Base-by-base conservation (phyloP, 179 eudicot genomes). In the Corrigiola litoralis region DNA sequence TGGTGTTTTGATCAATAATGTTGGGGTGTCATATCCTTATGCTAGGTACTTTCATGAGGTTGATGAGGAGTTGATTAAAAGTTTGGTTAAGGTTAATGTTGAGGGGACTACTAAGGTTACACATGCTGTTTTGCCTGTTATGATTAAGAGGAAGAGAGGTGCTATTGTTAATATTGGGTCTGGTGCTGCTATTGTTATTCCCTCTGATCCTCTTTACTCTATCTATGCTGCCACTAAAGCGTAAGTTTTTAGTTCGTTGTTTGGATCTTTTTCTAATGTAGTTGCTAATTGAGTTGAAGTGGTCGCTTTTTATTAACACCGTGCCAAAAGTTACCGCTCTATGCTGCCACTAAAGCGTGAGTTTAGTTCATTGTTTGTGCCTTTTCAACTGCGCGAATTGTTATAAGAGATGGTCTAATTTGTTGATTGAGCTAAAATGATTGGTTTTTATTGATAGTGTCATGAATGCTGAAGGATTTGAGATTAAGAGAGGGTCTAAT, bases 161-260 rank as follows among this genome's bases (percentile, higher is more conserved):
- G 98, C 98, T 2, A 87, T 92, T 70, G 96, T 89, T n/a, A 92
- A 92, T 72, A 85, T 92, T 71, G 98, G 98, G 0, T 92, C 98
- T 32, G 98, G 95, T 44, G 88, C 88, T 37, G 86, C 98, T 29
- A 80, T 79, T 75, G 96, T 87, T 23, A 75, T 92, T 24, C 96
- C 97, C 23, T 85, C 95, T 68, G 86, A 91, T 71, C 97, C 97
- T 59, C 89, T 91, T 9, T 91, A 84, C 33, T 76, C 97, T 18
- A 79, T 91, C 17, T 91, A 92, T 66, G 98, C 91, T 53, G 97
- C 97, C 55, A 66, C 97, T 2, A 91, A 91, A 87, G 90, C 94
- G 96, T 91, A 75, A 78, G 94, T 25, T 23, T 44, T 38, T 40
- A 3, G 38, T 17, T 1, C 18, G 44, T 1, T 50, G 50, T 29